Evolutionary conservation across 768 basidiomycete genomes (phyloP).

Genomic region (Trametes cubensis): DNA sequence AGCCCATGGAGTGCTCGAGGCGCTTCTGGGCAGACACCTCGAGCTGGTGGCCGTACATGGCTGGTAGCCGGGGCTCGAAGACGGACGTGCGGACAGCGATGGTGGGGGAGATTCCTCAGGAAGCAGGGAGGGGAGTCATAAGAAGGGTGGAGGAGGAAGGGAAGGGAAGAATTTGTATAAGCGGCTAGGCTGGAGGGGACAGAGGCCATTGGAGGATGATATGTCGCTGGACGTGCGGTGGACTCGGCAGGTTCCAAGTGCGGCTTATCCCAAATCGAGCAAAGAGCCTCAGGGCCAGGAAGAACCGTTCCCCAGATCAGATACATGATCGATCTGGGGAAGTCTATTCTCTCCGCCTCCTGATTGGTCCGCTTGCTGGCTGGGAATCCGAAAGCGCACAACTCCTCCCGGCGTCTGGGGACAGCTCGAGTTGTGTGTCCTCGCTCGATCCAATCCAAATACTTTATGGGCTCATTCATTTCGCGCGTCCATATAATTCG

Average conservation of each 20-base stretch:
- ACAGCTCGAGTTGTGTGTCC: no score
- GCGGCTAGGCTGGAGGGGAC: not conserved
- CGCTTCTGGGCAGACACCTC: conserved; percentile 12
- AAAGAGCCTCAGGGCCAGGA: not conserved
- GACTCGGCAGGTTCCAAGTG: not conserved
- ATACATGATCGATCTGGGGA: conserved; percentile 4
- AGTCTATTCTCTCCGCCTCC: conserved; percentile 4
- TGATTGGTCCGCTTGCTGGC: not conserved
- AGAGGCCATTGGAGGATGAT: no score
- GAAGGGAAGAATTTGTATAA: not conserved
- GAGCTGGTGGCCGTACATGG: conserved; percentile 1
- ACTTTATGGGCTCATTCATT: no score
- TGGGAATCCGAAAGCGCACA: not conserved
- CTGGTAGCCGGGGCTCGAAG: not conserved
- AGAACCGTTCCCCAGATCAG: conserved; percentile 2
- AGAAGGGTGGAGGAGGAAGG: no score
- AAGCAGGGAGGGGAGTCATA: not conserved
- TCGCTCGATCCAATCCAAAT: no score
- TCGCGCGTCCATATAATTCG: no score
- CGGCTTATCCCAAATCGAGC: conserved; percentile 12
- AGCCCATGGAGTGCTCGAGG: conserved; percentile 18
- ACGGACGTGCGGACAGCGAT: no score
- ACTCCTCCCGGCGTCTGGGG: not conserved
- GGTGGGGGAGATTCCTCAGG: not conserved
- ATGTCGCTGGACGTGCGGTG: no score